Evolutionary conservation across 441 rosid genomes (phyloP).

Genomic region (Populus hybrid): DNA sequence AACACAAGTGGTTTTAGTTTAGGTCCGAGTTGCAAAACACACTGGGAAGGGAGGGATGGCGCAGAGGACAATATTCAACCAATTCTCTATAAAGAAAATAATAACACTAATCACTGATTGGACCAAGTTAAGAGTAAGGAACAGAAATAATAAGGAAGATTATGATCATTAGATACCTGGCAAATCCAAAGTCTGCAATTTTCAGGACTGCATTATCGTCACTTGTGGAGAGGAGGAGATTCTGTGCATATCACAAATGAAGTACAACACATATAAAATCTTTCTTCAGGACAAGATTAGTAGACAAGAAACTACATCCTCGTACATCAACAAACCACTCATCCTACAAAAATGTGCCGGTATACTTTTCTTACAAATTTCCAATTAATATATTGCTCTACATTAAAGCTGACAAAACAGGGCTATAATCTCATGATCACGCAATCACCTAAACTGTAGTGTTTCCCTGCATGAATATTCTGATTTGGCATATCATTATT

Average conservation of each 20-base stretch:
- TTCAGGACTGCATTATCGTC: slow-evolving; percentile 64
- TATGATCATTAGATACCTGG: slow-evolving; percentile 52
- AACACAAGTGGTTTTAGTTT: background rate
- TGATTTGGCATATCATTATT: background rate
- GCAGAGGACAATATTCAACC: background rate
- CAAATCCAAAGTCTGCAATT: too few relatives aligned
- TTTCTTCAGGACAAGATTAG: background rate
- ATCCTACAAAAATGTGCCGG: background rate
- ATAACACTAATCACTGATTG: background rate
- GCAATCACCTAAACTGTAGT: background rate
- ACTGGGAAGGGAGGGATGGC: background rate
- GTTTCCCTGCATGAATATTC: background rate
- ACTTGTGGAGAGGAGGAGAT: slow-evolving; percentile 82
- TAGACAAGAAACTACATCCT: background rate
- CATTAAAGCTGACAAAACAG: background rate
- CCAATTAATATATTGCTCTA: background rate
- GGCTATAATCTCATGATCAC: background rate
- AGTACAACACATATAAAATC: slow-evolving; percentile 27
- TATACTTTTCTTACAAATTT: background rate
- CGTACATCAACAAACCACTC: background rate
- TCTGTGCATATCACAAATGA: slow-evolving; percentile 50
- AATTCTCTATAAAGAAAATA: background rate
- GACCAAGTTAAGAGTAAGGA: background rate
- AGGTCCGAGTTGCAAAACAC: too few relatives aligned
- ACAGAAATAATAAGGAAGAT: background rate